Base-by-base conservation (phyloP, 805 yeast genomes). In the Kazachstania psychrophila region DNA sequence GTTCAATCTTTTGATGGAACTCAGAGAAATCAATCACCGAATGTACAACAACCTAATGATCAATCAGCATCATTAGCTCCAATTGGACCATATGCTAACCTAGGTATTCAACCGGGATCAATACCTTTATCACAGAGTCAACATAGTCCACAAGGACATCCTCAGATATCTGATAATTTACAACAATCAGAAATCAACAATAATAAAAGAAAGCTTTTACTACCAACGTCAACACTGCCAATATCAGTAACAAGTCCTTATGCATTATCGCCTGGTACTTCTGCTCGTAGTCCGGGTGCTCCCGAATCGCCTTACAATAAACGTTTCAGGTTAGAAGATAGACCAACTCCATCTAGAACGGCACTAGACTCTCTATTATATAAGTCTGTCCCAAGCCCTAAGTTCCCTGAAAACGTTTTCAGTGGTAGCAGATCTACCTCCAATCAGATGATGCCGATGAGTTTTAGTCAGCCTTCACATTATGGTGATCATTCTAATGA, bases 361-460 rank as follows among this genome's bases (percentile, higher is more conserved):
- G 59, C 61, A 1, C 36, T 58, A 15, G 60, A 58, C 35, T 47
- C 60, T 2, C 39, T 58, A n/a, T 39, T 58, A 24, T 44, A 55
- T 4, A 51, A 46, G 28, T 44, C 58, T 1, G 40, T 48, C 2
- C 43, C 48, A 10, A 54, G 52, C 23, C 42, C 40, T 6, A 33
- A 36, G 13, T 8, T 28, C 10, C 18, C 18, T 2, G 23, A 29
- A 9, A 6, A 23, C 3, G 23, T n/a, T 13, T 24, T 14, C n/a
- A 18, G 23, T 13, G 30, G 32, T 3, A 18, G 17, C 24, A 28
- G 27, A 28, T 4, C 17, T 6, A 16, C 19, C 6, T 22, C 40
- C 6, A 19, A 38, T 3, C 33, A 33, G 17, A 25, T 25, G 22
- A 32, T 23, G n/a, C 14, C 17, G 13, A 14, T 18, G 2, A 16